Percentiles rank a stretch among this genome's conserved stretches.
phyloP scores from a whole-genome alignment of 139 green algal species.

The Coccomyxa sp. region DNA sequence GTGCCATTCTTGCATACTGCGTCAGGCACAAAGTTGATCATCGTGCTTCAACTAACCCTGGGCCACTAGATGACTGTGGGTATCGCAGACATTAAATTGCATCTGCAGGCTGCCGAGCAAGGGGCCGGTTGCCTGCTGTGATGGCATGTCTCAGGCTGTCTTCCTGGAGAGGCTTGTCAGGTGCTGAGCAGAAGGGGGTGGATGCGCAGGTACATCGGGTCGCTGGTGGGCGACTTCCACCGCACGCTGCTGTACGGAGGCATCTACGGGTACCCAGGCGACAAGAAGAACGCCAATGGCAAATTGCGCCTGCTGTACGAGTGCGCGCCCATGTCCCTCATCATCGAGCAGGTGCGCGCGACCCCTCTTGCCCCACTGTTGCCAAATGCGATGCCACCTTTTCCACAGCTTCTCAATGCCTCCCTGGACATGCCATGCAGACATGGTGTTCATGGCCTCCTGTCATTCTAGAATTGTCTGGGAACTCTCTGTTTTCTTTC shows the following conservation, averaged over 20 bases:
- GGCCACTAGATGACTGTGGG: too few relatives aligned
- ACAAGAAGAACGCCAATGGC: constrained; percentile 90
- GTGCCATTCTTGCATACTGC: too few relatives aligned
- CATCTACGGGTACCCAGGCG: constrained; percentile 96
- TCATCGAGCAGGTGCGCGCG: constrained; percentile 72
- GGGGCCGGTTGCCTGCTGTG: too few relatives aligned
- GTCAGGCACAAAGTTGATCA: too few relatives aligned
- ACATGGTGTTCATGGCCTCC: not conserved
- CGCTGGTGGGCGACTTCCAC: constrained; percentile 97
- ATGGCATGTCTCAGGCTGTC: too few relatives aligned
- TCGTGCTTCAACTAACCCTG: too few relatives aligned
- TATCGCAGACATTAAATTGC: too few relatives aligned
- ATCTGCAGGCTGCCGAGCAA: too few relatives aligned
- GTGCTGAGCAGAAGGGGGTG: too few relatives aligned
- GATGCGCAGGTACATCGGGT: constrained; percentile 86
- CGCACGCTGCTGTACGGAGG: constrained; percentile 93
- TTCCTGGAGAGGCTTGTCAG: too few relatives aligned
- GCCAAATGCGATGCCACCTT: not conserved
- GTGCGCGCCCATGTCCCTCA: constrained; percentile 93
- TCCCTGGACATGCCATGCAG: not conserved
- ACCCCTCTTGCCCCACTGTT: not conserved
- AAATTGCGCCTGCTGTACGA: constrained; percentile 99
- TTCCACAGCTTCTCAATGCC: not conserved
- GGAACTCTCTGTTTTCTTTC: too few relatives aligned
- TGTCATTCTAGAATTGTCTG: not conserved